Percentiles rank a stretch among this genome's conserved stretches.
Evolutionary conservation across 441 rosid species (phyloP).

Genomic region (Erodium trifolium): DNA sequence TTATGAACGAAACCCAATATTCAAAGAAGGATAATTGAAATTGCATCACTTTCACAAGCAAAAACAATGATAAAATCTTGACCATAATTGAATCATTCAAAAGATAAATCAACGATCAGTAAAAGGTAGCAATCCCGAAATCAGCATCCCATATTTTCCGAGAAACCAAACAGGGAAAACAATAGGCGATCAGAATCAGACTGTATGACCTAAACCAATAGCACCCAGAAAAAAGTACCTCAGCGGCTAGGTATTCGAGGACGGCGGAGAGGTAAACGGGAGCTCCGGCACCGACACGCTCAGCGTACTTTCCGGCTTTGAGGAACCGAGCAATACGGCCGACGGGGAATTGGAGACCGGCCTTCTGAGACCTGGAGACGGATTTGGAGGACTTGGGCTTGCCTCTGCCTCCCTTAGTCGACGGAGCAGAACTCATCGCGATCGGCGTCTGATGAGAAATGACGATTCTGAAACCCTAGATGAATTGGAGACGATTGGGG

Average conservation of each 20-base stretch:
- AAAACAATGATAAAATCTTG: too few species aligned
- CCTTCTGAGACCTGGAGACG: conserved; percentile 51
- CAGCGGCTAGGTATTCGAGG: conserved; percentile 77
- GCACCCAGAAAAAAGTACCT: conserved; percentile 28
- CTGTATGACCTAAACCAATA: too few species aligned
- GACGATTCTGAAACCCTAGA: not conserved
- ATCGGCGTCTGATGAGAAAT: not conserved
- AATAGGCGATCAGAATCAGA: not conserved
- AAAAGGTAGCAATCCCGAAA: too few species aligned
- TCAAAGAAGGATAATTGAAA: not conserved
- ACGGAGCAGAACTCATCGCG: conserved; percentile 23
- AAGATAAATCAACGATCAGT: too few species aligned
- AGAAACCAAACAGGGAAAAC: not conserved
- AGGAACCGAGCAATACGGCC: too few species aligned
- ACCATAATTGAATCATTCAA: too few species aligned
- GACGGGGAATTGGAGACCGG: conserved; percentile 55
- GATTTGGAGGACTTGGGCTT: conserved; percentile 42
- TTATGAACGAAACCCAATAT: not conserved
- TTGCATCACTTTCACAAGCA: too few species aligned
- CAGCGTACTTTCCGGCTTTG: conserved; percentile 10
- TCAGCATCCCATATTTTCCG: not conserved
- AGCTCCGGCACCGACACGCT: conserved; percentile 62
- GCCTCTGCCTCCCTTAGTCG: conserved; percentile 41
- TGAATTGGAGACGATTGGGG: not conserved
- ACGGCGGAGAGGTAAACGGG: conserved; percentile 79